These are phyloP conservation scores for Aspergillus quadricinctus DNA, from an alignment of 2,329 filamentous ascomycete species.

Conservation along the genomic window DNA sequence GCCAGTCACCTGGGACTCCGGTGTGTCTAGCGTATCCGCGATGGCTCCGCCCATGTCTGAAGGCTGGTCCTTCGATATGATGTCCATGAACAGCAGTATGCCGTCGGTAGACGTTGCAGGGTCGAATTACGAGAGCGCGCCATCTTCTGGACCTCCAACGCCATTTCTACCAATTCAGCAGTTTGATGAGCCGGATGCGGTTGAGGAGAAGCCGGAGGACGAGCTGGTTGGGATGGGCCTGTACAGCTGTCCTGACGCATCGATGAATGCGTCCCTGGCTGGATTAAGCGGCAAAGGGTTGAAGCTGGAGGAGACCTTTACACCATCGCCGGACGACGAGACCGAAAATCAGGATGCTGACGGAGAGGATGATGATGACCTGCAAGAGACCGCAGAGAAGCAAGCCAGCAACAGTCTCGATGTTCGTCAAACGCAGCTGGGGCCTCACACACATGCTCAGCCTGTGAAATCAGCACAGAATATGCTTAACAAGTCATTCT, in stretches of 20 bases:
- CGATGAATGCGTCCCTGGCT: constrained; percentile 54
- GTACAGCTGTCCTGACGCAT: constrained; percentile 66
- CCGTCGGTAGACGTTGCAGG: constrained; percentile 26
- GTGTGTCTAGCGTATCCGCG: constrained; percentile 13
- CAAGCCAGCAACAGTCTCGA: constrained; percentile 4
- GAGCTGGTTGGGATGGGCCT: constrained; percentile 78
- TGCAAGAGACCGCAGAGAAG: constrained; percentile 12
- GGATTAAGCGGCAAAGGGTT: constrained; percentile 64
- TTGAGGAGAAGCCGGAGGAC: constrained; percentile 59
- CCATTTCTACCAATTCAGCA: constrained; percentile 37
- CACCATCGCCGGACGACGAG: constrained; percentile 60
- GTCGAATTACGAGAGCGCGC: constrained; percentile 31
- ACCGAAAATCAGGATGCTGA: constrained; percentile 57
- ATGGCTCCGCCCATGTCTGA: constrained; percentile 25
- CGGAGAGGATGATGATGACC: constrained; percentile 46
- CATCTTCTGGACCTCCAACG: constrained; percentile 34
- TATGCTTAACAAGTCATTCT: constrained; percentile 30
- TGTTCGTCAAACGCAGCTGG: constrained; percentile 9
- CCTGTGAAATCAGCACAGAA: constrained; percentile 20
- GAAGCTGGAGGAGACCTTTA: constrained; percentile 73
- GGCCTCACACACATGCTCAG: constrained; percentile 12
- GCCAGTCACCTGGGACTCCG: constrained; percentile 23
- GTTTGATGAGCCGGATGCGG: constrained; percentile 30
- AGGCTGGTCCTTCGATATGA: constrained; percentile 30
- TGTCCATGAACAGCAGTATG: constrained; percentile 29